Conservation (phyloP, 2,329 filamentous ascomycete genomes). For the Exophiala alcalophila region DNA sequence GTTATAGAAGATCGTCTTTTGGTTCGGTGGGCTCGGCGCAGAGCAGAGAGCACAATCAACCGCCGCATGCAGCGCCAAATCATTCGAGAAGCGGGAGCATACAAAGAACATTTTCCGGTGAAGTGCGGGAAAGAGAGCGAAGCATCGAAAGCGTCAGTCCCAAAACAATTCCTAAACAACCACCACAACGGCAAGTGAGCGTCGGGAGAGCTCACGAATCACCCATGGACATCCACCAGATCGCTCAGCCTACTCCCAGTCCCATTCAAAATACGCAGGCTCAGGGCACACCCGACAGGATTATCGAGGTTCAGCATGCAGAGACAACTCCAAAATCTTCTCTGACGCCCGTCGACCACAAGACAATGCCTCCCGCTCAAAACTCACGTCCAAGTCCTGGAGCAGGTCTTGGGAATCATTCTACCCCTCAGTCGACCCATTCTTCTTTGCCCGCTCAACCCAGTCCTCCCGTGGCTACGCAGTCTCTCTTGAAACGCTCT, state of each 20-base stretch:
- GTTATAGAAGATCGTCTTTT: conserved; percentile 23
- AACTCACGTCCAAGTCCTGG: conserved; percentile 20
- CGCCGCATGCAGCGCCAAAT: conserved; percentile 8
- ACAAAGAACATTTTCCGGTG: conserved; percentile 27
- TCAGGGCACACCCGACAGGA: conserved; percentile 18
- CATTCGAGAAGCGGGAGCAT: conserved; percentile 25
- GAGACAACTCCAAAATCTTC: conserved; percentile 21
- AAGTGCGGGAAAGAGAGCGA: conserved; percentile 27
- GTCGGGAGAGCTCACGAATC: conserved; percentile 13
- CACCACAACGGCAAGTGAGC: conserved; percentile 24
- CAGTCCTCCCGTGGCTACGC: conserved; percentile 13
- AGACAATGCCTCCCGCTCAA: conserved; percentile 14
- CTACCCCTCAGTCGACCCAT: conserved; percentile 21
- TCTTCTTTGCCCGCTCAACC: conserved; percentile 18
- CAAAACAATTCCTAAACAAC: conserved; percentile 30
- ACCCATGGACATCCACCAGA: conserved; percentile 9
- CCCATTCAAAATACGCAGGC: conserved; percentile 6
- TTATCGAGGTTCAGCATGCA: conserved; percentile 12
- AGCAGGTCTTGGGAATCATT: conserved; percentile 3
- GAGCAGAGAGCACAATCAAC: conserved; percentile 24
- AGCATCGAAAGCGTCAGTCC: conserved; percentile 32
- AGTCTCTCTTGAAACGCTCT: conserved; percentile 26
- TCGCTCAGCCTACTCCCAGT: conserved; percentile 8
- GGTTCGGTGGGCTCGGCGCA: conserved; percentile 27
- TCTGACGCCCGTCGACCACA: conserved; percentile 18